Conservation (phyloP, 2,329 filamentous ascomycete genomes). For the Arthrobotrys megalospora region DNA sequence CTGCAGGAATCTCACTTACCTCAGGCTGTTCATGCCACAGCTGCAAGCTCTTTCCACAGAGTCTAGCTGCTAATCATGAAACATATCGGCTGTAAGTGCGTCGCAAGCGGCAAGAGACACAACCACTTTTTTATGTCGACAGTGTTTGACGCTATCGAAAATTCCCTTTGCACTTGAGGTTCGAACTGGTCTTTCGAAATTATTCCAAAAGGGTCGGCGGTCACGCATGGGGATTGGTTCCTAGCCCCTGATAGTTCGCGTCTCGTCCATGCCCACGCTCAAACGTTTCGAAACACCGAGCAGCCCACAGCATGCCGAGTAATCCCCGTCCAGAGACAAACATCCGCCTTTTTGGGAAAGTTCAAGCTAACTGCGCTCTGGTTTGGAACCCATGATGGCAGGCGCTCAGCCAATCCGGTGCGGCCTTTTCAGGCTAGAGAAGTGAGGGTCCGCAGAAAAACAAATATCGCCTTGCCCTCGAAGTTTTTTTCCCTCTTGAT, state of each 20-base stretch:
- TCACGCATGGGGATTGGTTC: slow-evolving; percentile 60
- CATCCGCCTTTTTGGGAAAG: slow-evolving; percentile 61
- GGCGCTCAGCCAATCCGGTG: slow-evolving; percentile 61
- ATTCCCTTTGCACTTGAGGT: slow-evolving; percentile 44
- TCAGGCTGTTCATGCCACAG: slow-evolving; percentile 59
- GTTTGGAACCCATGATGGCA: slow-evolving; percentile 58
- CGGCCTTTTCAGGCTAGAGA: slow-evolving; percentile 60
- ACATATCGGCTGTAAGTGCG: slow-evolving; percentile 61
- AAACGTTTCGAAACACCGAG: slow-evolving; percentile 62
- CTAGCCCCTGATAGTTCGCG: slow-evolving; percentile 60
- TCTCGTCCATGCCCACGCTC: slow-evolving; percentile 60
- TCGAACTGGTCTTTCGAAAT: slow-evolving; percentile 48
- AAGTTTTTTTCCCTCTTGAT: slow-evolving; percentile 54
- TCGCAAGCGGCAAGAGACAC: slow-evolving; percentile 61
- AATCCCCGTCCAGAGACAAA: slow-evolving; percentile 61
- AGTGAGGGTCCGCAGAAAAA: slow-evolving; percentile 48
- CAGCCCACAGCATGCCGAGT: slow-evolving; percentile 60
- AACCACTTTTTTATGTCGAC: slow-evolving; percentile 54
- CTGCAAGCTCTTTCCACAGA: slow-evolving; percentile 49
- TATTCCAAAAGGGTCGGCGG: slow-evolving; percentile 60
- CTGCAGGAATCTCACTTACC: slow-evolving; percentile 61
- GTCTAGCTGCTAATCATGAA: slow-evolving; percentile 56
- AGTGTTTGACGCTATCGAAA: slow-evolving; percentile 58
- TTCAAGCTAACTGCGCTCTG: slow-evolving; percentile 58
- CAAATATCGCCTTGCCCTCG: slow-evolving; percentile 36